Evolutionary conservation across 2,329 filamentous ascomycete species (phyloP).

Genomic region (Monosporascus sp.): DNA sequence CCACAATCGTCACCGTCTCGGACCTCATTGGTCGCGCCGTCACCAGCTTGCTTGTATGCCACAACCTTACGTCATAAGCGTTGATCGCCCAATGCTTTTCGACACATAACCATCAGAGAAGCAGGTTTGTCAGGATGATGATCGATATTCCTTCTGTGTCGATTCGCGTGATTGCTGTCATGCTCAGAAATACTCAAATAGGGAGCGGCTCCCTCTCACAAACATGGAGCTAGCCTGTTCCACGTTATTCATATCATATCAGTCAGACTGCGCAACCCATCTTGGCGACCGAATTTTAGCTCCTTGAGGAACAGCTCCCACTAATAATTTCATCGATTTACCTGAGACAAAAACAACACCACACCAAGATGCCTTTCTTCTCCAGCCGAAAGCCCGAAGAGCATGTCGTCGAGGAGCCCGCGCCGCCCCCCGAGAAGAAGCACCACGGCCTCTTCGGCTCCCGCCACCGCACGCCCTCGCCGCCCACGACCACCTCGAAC

Average conservation of each 20-base stretch:
- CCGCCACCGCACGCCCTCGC: slow-evolving; percentile 29
- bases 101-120: slow-evolving; percentile 3
- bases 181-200: neutral
- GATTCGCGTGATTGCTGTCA: neutral
- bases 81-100: neutral
- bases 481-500: slow-evolving; percentile 10
- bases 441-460: slow-evolving; percentile 34
- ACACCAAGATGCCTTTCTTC: slow-evolving; percentile 25
- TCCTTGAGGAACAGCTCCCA: too few relatives aligned
- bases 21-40: neutral
- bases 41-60: neutral
- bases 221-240: neutral
- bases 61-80: neutral
- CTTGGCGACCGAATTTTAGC: too few relatives aligned
- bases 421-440: slow-evolving; percentile 40
- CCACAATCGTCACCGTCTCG: neutral
- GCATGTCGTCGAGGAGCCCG: slow-evolving; percentile 36
- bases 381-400: slow-evolving; percentile 24
- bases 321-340: too few relatives aligned
- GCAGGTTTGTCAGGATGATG: slow-evolving; percentile 17
- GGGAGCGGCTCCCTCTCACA: neutral
- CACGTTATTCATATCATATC: too few relatives aligned
- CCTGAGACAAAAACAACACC: neutral
- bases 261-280: too few relatives aligned
- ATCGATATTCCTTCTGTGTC: slow-evolving; percentile 7